phyloP scores from a whole-genome alignment of 192 early-diverging fungal genomes.

The Linnemannia zychae region DNA sequence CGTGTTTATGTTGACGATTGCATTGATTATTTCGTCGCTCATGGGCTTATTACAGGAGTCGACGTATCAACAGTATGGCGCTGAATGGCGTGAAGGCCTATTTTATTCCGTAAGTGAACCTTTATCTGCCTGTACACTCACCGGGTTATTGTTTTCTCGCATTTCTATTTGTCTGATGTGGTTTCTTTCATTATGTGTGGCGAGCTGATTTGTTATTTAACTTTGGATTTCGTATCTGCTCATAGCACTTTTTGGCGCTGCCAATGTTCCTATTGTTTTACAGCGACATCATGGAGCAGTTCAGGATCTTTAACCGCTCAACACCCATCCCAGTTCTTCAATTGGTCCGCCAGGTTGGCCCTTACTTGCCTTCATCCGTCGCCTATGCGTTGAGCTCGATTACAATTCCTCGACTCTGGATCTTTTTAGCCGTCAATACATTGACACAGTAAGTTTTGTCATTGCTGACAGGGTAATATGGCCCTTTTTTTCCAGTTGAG shows the following conservation, averaged over 20 bases:
- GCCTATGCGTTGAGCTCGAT: slow-evolving; percentile 47
- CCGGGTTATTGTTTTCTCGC: not conserved
- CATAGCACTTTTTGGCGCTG: slow-evolving; percentile 81
- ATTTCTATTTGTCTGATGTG: not conserved
- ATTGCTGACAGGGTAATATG: not conserved
- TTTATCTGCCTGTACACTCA: not conserved
- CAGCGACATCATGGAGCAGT: slow-evolving; percentile 73
- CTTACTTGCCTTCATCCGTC: slow-evolving; percentile 32
- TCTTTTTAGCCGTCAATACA: slow-evolving; percentile 77
- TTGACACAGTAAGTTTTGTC: slow-evolving; percentile 79
- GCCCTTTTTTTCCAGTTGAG: not conserved
- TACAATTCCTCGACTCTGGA: slow-evolving; percentile 76
- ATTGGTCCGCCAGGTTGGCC: slow-evolving; percentile 39
- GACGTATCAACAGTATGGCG: slow-evolving; percentile 82
- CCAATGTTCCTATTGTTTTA: slow-evolving; percentile 86
- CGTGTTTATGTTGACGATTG: slow-evolving; percentile 74
- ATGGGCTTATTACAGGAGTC: slow-evolving; percentile 89
- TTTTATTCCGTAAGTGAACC: slow-evolving; percentile 79
- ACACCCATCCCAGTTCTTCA: slow-evolving; percentile 47
- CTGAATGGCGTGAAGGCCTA: slow-evolving; percentile 89
- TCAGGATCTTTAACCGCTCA: slow-evolving; percentile 69
- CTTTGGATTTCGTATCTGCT: not conserved
- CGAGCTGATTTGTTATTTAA: slow-evolving; percentile 1
- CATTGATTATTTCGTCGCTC: slow-evolving; percentile 82
- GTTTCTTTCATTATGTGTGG: not conserved